Base-by-base conservation (phyloP, 2,329 filamentous ascomycete species). In the Aureobasidium sp. region DNA sequence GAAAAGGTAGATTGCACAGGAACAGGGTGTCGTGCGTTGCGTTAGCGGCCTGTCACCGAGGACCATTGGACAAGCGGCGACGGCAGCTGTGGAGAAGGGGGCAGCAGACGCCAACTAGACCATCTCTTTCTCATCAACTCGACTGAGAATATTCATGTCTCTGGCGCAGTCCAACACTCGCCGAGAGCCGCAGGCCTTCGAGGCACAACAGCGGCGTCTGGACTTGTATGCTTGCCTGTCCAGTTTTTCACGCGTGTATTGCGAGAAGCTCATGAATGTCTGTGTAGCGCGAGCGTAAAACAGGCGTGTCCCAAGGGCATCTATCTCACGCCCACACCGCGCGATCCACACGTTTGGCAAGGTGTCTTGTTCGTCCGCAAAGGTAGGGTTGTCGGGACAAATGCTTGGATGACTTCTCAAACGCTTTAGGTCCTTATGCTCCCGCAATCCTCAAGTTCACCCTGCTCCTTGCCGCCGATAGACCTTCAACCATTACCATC, bases 321-420 rank as follows among this genome's bases (percentile, higher is more conserved):
- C 57, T 96, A 93, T 70, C 80, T 96, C 69, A 88, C 80, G 67
- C 79, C 95, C 56, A 87, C 86, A 24, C 88, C 88, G 0, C 86
- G 86, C 21, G 85, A 95, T 64, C 82, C 88, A 16, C 82, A 83
- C 14, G 73, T 90, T 44, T 97, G 91, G 91, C 85, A 84, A 27
- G 90, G 89, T n/a, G 86, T 95, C 17, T 76, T 97, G 24, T 97
- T 97, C 66, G 83, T 95, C 57, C 86, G 89, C 54, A 85, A 88
- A 75, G 91, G 91, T 93, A 74, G 60, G 56, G 39, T 25, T 41
- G 17, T 34, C 34, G 27, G 22, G 37, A 40, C 17, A 19, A 51
- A 41, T 30, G 17, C 37, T 30, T 54, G 52, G 54, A 49, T 24
- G 29, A 32, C 22, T 42, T 50, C 44, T 49, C 37, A 53, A 40